Evolutionary conservation across 148 eudicot genomes (phyloP), one percentile per base, ranked within the genome.

Genomic region (Amaranthus hypochondriacus): DNA sequence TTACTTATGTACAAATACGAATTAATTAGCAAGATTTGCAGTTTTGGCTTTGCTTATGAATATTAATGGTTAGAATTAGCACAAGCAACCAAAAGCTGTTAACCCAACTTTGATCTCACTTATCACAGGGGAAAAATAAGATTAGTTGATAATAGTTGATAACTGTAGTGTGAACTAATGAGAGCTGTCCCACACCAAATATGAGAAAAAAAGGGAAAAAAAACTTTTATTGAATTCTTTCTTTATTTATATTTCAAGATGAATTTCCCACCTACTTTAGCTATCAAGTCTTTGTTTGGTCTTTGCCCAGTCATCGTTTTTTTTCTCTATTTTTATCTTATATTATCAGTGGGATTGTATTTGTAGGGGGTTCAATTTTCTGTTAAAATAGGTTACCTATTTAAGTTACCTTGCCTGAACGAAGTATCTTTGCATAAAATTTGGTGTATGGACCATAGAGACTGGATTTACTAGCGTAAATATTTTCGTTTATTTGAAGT

Each of bases 201-300:
- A 28, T 28, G 39, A 28, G 39, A 28, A 28, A 28, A 28, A 28
- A 28, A 28, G 39, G 39, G 2, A 28, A 63, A 18, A 12, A 48
- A 48, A 28, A 28, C 39, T 28, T 28, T 28, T 28, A 28, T 28
- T 0, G 39, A 28, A 28, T 28, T 28, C 39, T 28, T 28, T 28
- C 49, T 49, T 49, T 7, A 14, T 48, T 2, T 56, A 13, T n/a
- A 66, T 71, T 50, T 77, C 53, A 44, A 66, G 71, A 49, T 48
- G 78, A 70, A 66, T 68, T 42, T 69, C 73, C 69, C 63, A 48
- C 62, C 77, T 61, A 68, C 62, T 46, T 39, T 48, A 18, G 18
- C 56, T 39, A 48, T 49, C 15, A 65, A 66, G 56, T 39, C 68
- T 60, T 48, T 66, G 58, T 62, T 56, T 59, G 68, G 62, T 61